Evolutionary conservation across 1,284 basidiomycete genomes (phyloP).

Genomic region (Papiliotrema flavescens): DNA sequence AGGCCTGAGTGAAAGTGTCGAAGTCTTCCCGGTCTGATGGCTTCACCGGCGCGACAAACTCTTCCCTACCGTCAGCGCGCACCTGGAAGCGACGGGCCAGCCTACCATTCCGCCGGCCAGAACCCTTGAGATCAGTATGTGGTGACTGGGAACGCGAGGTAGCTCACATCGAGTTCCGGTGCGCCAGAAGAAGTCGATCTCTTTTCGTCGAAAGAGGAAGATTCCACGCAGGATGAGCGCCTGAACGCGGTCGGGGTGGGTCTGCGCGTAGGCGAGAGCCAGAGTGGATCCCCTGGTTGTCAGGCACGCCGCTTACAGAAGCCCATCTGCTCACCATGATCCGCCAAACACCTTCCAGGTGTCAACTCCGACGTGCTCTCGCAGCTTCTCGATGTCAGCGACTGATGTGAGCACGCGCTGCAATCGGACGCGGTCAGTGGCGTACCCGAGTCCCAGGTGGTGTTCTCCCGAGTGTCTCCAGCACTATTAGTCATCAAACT

Average conservation of each 20-base stretch:
- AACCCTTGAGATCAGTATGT: constrained; percentile 47
- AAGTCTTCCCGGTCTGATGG: not conserved
- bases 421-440: not conserved
- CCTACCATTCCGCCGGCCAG: constrained; percentile 82
- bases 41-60: constrained; percentile 68
- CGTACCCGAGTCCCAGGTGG: constrained; percentile 76
- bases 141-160: constrained; percentile 27
- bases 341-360: constrained; percentile 92
- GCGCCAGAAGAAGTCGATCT: constrained; percentile 91
- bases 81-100: too few species aligned
- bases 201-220: constrained; percentile 78
- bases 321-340: constrained; percentile 65
- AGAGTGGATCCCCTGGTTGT: constrained; percentile 77
- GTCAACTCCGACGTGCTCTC: constrained; percentile 67
- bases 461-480: constrained; percentile 79
- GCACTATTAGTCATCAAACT: constrained; percentile 50
- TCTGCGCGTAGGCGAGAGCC: constrained; percentile 81
- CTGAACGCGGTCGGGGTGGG: constrained; percentile 75
- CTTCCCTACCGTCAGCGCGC: constrained; percentile 58
- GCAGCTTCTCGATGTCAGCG: constrained; percentile 77
- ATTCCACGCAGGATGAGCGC: constrained; percentile 85
- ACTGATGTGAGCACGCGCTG: constrained; percentile 49
- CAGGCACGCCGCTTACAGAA: not conserved
- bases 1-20: constrained; percentile 65
- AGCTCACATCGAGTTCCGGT: constrained; percentile 41